phyloP scores from a whole-genome alignment of 2,329 filamentous ascomycete genomes.

The Diaporthe sp. region DNA sequence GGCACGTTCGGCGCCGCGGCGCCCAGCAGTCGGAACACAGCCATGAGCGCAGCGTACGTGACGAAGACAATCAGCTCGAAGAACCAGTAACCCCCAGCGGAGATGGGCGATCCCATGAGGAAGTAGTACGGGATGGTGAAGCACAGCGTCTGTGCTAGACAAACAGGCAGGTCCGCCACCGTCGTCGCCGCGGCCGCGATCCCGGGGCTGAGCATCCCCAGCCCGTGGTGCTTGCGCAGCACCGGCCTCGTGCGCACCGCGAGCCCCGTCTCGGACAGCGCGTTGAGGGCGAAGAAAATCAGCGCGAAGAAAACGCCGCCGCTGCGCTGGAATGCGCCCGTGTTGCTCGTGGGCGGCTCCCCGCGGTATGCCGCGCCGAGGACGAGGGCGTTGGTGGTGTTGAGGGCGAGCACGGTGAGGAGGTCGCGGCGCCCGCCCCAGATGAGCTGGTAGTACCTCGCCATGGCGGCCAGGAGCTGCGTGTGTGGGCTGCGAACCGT shows the following conservation, averaged over 20 bases:
- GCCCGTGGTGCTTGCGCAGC: conserved; percentile 11
- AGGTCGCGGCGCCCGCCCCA: background rate
- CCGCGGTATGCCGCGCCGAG: conserved; percentile 5
- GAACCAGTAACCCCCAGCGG: background rate
- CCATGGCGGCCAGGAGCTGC: conserved; percentile 9
- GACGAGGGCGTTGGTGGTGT: background rate
- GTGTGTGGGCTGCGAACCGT: background rate
- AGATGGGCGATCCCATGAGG: background rate
- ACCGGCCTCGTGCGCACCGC: background rate
- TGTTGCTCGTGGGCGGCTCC: background rate
- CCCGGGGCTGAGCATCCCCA: conserved; percentile 1
- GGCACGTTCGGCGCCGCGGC: conserved; percentile 1
- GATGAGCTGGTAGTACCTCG: background rate
- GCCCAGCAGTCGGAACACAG: conserved; percentile 45
- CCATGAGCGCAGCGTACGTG: conserved; percentile 58
- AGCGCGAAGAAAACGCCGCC: conserved; percentile 16
- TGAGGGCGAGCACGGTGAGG: background rate
- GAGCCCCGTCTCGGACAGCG: background rate
- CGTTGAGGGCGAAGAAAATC: conserved; percentile 4
- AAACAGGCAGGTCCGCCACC: background rate
- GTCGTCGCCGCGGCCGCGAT: conserved; percentile 4
- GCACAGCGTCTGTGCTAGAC: background rate
- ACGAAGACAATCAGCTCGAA: conserved; percentile 6
- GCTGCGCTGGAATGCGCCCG: conserved; percentile 9
- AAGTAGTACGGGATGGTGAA: conserved; percentile 7